Evolutionary conservation across 2,329 filamentous ascomycete genomes (phyloP), one percentile per base, ranked within the genome.

Genomic region (Biscogniauxia marginata): DNA sequence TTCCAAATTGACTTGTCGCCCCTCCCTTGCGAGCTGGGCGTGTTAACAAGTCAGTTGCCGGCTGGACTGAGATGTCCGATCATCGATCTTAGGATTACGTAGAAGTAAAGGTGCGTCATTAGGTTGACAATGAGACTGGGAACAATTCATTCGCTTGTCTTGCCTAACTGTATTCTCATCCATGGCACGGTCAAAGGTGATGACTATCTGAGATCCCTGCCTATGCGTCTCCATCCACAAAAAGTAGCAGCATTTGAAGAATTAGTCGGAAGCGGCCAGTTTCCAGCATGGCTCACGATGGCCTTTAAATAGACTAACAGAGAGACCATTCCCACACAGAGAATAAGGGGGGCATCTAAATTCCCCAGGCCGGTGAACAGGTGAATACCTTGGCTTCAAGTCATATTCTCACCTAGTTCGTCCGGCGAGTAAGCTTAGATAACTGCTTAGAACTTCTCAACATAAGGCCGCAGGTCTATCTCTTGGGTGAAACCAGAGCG

Each of bases 401-500:
- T 39, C 9, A 9, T 3, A 39, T 11, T 4, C n/a, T 16, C 30
- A 16, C 9, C 30, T 16, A 39, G 30, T 16, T 16, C 30, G 13
- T 16, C n/a, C 13, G 6, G 13, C 13, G 19, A 23, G 18, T 23
- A 50, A 45, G 21, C 22, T 9, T 11, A n/a, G 9, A 39, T 16
- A 3, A 16, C 30, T 1, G n/a, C 53, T 62, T 54, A 70, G 55
- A 65, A 91, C 71, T 89, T 91, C 78, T 92, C 88, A 55, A 89
- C 75, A 70, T 83, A 88, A 2, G 88, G 88, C 59, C 88, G 77
- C 25, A 89, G 75, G 72, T 91, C 88, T 61, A 91, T 73, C 74
- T 91, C 87, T 70, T 87, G 87, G 0, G 87, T 89, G 67, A 89
- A 91, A 1, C 84, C 83, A 6, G 86, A 87, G 64, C 81, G 79